These are phyloP conservation scores for Lindgomyces ingoldianus DNA, from an alignment of 495 filamentous ascomycete genomes.

Conservation along the genomic window DNA sequence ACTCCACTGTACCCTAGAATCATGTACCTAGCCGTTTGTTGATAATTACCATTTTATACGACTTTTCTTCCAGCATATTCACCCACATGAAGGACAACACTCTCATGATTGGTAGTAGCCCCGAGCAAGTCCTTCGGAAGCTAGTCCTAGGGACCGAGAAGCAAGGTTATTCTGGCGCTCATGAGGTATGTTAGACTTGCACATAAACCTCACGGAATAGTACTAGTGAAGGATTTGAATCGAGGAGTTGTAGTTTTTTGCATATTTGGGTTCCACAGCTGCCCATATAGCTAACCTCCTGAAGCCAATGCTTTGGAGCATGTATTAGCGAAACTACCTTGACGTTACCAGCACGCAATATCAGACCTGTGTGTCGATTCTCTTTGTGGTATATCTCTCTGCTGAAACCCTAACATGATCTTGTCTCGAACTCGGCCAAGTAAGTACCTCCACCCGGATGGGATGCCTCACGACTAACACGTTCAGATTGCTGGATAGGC, in stretches of 20 bases:
- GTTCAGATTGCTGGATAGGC: conserved; percentile 40
- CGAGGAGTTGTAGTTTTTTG: not conserved
- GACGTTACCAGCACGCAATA: conserved; percentile 66
- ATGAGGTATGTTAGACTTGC: conserved; percentile 49
- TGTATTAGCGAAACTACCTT: conserved; percentile 60
- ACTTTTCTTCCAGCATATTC: not conserved
- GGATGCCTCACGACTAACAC: conserved; percentile 53
- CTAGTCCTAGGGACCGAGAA: conserved; percentile 7
- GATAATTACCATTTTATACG: not conserved
- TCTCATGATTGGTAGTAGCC: not conserved
- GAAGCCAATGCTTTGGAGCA: conserved; percentile 11
- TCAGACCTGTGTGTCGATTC: conserved; percentile 57
- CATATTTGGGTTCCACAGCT: not conserved
- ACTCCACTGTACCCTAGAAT: no score
- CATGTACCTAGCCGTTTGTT: not conserved
- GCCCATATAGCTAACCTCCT: not conserved
- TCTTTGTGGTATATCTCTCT: conserved; percentile 14
- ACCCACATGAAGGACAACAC: conserved; percentile 5
- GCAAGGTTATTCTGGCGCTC: conserved; percentile 48
- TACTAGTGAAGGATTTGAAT: conserved; percentile 18
- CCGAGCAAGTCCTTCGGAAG: conserved; percentile 1
- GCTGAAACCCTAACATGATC: conserved; percentile 34
- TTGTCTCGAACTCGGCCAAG: conserved; percentile 46
- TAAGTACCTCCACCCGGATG: conserved; percentile 47
- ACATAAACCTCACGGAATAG: conserved; percentile 29